Evolutionary conservation across 2,329 filamentous ascomycete genomes (phyloP).

Genomic region (Diatrype stigma): DNA sequence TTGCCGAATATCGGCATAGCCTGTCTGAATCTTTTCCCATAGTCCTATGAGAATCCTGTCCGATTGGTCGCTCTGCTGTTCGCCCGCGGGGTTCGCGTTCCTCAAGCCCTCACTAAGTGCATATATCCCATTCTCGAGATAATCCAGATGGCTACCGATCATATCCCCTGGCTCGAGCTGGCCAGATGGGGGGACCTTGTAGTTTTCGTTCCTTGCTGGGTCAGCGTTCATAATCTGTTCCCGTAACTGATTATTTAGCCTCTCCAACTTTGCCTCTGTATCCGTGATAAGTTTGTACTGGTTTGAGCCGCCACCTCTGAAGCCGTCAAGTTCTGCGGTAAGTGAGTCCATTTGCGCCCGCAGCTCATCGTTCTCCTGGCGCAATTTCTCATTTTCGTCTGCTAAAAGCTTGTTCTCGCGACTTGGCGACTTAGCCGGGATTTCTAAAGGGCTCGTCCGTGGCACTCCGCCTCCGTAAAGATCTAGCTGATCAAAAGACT

Average conservation of each 20-base stretch:
- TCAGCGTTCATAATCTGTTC: constrained; percentile 63
- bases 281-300: constrained; percentile 51
- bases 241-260: constrained; percentile 62
- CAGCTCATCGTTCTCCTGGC: constrained; percentile 41
- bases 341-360: constrained; percentile 31
- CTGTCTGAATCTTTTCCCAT: constrained; percentile 55
- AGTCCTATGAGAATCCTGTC: constrained; percentile 50
- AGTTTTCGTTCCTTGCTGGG: constrained; percentile 48
- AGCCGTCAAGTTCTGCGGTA: constrained; percentile 30
- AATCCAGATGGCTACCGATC: constrained; percentile 59
- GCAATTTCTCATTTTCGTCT: constrained; percentile 42
- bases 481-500: constrained; percentile 62
- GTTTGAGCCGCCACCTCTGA: constrained; percentile 31
- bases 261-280: constrained; percentile 63
- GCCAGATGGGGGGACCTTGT: constrained; percentile 37
- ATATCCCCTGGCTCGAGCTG: constrained; percentile 41
- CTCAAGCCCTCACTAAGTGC: constrained; percentile 54
- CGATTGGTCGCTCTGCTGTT: constrained; percentile 49
- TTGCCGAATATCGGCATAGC: constrained; percentile 51
- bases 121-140: constrained; percentile 63
- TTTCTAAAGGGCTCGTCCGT: constrained; percentile 47
- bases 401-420: constrained; percentile 48
- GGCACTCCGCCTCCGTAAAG: constrained; percentile 29
- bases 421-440: constrained; percentile 54
- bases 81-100: constrained; percentile 25